Evolutionary conservation across 2,329 filamentous ascomycete genomes (phyloP).

Genomic region (Penicillium frequentans): DNA sequence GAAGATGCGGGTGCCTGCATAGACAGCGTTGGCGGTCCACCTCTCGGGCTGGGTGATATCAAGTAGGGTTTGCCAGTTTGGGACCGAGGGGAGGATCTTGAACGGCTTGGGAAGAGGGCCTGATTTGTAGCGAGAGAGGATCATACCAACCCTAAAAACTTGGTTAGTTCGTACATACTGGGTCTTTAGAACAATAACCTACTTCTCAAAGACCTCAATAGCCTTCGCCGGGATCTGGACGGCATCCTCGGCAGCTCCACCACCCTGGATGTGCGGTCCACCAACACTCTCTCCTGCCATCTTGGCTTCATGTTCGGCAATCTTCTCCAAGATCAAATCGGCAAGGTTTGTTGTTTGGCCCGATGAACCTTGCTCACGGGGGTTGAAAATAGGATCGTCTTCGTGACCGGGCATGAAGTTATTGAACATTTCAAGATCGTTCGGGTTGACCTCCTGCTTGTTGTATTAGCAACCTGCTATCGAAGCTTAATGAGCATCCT

Average conservation of each 20-base stretch:
- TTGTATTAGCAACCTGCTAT: conserved; percentile 13
- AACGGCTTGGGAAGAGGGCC: conserved; percentile 97
- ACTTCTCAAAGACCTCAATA: conserved; percentile 91
- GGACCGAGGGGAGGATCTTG: conserved; percentile 91
- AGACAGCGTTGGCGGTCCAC: conserved; percentile 78
- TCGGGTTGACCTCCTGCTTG: conserved; percentile 74
- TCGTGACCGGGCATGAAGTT: conserved; percentile 77
- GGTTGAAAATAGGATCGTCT: conserved; percentile 70
- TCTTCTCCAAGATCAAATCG: conserved; percentile 90
- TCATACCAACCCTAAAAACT: conserved; percentile 68
- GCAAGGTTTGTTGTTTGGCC: conserved; percentile 75
- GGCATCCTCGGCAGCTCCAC: conserved; percentile 70
- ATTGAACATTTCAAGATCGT: conserved; percentile 86
- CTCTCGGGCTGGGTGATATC: conserved; percentile 77
- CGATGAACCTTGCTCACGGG: conserved; percentile 47
- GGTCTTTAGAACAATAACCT: conserved; percentile 22
- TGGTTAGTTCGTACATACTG: conserved; percentile 14
- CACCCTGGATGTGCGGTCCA: conserved; percentile 48
- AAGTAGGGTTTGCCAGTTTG: conserved; percentile 87
- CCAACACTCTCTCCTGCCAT: conserved; percentile 46
- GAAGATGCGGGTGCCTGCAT: conserved; percentile 89
- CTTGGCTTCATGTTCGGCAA: conserved; percentile 81
- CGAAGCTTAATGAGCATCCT: not conserved
- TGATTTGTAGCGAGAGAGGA: conserved; percentile 89
- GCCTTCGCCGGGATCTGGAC: conserved; percentile 88